These are phyloP conservation scores for Talaromyces nanjingensis DNA, from an alignment of 495 filamentous ascomycete species.

Conservation along the genomic window DNA sequence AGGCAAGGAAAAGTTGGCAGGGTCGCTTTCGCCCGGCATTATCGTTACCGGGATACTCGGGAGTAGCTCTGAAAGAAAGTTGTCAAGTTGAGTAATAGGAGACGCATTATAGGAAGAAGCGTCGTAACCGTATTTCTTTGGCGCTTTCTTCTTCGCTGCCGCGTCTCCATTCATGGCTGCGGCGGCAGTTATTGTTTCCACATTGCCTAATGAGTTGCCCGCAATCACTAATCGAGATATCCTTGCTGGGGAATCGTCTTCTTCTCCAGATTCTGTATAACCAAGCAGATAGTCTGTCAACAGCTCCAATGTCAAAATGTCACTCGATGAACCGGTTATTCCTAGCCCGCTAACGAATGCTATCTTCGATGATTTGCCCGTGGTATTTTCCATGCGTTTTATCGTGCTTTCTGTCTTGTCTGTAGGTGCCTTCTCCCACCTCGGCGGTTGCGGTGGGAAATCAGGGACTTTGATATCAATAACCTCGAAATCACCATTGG, in stretches of 20 bases:
- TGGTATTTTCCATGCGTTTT: conserved; percentile 23
- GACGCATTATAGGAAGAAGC: conserved; percentile 75
- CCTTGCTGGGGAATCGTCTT: conserved; percentile 37
- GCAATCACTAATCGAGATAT: conserved; percentile 87
- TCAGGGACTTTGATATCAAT: conserved; percentile 84
- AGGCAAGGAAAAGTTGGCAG: conserved; percentile 71
- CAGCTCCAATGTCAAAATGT: conserved; percentile 66
- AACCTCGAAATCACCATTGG: conserved; percentile 86
- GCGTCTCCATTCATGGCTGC: conserved; percentile 20
- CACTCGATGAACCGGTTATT: conserved; percentile 67
- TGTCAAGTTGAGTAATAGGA: conserved; percentile 76
- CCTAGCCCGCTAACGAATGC: conserved; percentile 84
- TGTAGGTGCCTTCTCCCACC: conserved; percentile 54
- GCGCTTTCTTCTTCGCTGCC: conserved; percentile 35
- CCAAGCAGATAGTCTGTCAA: conserved; percentile 84
- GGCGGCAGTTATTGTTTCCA: conserved; percentile 29
- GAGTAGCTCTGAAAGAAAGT: conserved; percentile 71
- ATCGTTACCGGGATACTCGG: conserved; percentile 76
- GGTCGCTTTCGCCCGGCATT: conserved; percentile 68
- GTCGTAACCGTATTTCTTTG: conserved; percentile 94
- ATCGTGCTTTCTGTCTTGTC: conserved; percentile 36
- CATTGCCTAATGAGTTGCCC: conserved; percentile 73
- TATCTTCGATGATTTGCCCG: conserved; percentile 52
- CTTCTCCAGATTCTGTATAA: conserved; percentile 58
- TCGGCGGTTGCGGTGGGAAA: conserved; percentile 68